These are phyloP conservation scores for Apiotrichum domesticum DNA, from an alignment of 1,284 basidiomycete genomes.

Conservation along the genomic window DNA sequence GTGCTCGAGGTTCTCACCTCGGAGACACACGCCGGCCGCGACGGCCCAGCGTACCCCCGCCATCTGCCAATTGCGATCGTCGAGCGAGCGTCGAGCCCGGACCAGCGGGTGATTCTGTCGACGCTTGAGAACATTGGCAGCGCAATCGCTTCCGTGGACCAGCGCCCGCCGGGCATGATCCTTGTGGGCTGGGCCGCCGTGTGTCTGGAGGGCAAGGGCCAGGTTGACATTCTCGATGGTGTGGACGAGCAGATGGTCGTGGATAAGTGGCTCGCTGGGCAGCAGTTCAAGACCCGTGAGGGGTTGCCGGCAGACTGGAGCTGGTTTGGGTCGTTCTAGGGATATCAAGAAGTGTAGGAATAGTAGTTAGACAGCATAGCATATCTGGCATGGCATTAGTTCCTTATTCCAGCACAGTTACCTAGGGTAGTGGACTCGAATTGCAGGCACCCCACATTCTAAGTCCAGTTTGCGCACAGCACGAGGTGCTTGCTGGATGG, in stretches of 20 bases:
- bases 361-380: background rate
- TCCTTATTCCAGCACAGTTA: no score
- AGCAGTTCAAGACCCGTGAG: slow-evolving; percentile 33
- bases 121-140: slow-evolving; percentile 67
- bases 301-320: slow-evolving; percentile 20
- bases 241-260: slow-evolving; percentile 38
- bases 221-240: slow-evolving; percentile 51
- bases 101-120: slow-evolving; percentile 77
- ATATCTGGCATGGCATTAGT: background rate
- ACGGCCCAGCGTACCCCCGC: slow-evolving; percentile 63
- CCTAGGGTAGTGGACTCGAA: no score
- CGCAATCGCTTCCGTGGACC: slow-evolving; percentile 73
- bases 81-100: slow-evolving; percentile 84
- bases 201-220: slow-evolving; percentile 52
- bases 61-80: slow-evolving; percentile 84
- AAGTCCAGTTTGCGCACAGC: no score
- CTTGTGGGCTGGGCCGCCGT: slow-evolving; percentile 79
- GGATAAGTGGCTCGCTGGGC: slow-evolving; percentile 31
- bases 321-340: slow-evolving; percentile 5
- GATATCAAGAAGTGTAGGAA: background rate
- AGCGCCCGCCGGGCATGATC: slow-evolving; percentile 92
- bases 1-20: slow-evolving; percentile 60
- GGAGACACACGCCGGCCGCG: slow-evolving; percentile 24
- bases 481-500: no score
- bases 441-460: no score